A percentile compares a stretch with the other conserved stretches of the same genome.
Conservation (phyloP, 169 alveolate species). For the Babesia divergens region DNA sequence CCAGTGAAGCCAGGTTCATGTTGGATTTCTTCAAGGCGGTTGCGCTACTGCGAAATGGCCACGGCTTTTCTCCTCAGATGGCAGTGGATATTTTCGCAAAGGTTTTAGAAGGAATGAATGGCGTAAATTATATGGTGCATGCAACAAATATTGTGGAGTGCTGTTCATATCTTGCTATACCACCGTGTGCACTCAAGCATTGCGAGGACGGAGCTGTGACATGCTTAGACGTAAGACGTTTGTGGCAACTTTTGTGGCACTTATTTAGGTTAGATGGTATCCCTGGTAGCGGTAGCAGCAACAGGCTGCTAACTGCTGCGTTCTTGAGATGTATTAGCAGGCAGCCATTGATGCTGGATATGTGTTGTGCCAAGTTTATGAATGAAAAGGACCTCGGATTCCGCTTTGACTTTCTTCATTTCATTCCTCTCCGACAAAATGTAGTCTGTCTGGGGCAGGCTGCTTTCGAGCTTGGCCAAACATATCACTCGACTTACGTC, state of each 20-base stretch:
- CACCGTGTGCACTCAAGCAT: slow-evolving; percentile 25
- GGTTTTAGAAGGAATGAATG: slow-evolving; percentile 48
- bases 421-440: slow-evolving; percentile 40
- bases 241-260: slow-evolving; percentile 63
- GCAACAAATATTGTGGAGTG: slow-evolving; percentile 56
- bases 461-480: slow-evolving; percentile 57
- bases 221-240: slow-evolving; percentile 9
- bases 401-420: slow-evolving; percentile 32
- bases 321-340: slow-evolving; percentile 49
- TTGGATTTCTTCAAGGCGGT: slow-evolving; percentile 53
- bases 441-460: slow-evolving; percentile 4
- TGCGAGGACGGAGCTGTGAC: not conserved
- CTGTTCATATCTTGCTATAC: slow-evolving; percentile 40
- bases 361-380: slow-evolving; percentile 31
- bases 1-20: slow-evolving; percentile 61
- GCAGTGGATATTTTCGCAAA: slow-evolving; percentile 45
- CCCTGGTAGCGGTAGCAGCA: slow-evolving; percentile 57
- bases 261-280: slow-evolving; percentile 64
- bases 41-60: slow-evolving; percentile 41
- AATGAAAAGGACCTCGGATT: slow-evolving; percentile 53
- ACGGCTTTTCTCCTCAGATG: slow-evolving; percentile 49
- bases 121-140: slow-evolving; percentile 43
- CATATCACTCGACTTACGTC: slow-evolving; percentile 45
- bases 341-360: slow-evolving; percentile 37
- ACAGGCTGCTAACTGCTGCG: slow-evolving; percentile 32